These are phyloP conservation scores for Adansonia digitata DNA, from an alignment of 345 rosid species.

Conservation along the genomic window DNA sequence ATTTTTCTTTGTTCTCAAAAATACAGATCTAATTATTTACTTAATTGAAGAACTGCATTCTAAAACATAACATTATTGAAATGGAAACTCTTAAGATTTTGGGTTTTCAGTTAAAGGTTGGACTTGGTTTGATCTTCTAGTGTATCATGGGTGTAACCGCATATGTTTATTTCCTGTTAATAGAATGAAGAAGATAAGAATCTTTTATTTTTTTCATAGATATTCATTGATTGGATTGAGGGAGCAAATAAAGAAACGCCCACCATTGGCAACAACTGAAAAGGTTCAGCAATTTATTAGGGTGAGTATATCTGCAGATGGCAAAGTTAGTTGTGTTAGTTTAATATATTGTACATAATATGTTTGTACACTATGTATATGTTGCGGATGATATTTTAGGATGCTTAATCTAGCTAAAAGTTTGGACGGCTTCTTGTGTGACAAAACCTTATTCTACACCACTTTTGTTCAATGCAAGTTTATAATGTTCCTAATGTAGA, in stretches of 20 bases:
- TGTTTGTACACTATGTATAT: neutral
- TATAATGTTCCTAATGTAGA: neutral
- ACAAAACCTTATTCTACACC: neutral
- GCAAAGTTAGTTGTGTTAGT: neutral
- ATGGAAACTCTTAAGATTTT: neutral
- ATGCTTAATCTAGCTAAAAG: neutral
- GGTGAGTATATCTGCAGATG: slow-evolving; percentile 46
- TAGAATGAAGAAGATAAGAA: neutral
- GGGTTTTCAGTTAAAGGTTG: neutral
- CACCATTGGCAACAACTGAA: slow-evolving; percentile 90
- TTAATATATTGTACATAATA: neutral
- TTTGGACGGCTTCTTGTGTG: neutral
- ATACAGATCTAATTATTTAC: neutral
- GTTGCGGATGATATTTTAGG: neutral
- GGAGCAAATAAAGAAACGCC: slow-evolving; percentile 98
- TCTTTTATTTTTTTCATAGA: slow-evolving; percentile 32
- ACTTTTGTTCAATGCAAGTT: neutral
- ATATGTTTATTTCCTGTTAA: neutral
- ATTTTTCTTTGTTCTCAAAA: neutral
- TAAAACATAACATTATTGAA: neutral
- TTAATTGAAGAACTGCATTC: neutral
- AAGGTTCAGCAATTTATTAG: slow-evolving; percentile 87
- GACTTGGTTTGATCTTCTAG: neutral
- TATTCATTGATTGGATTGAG: slow-evolving; percentile 72
- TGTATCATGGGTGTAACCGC: neutral